These are phyloP conservation scores for Cornus kousa DNA, from an alignment of 148 eudicot genomes.

Conservation along the genomic window DNA sequence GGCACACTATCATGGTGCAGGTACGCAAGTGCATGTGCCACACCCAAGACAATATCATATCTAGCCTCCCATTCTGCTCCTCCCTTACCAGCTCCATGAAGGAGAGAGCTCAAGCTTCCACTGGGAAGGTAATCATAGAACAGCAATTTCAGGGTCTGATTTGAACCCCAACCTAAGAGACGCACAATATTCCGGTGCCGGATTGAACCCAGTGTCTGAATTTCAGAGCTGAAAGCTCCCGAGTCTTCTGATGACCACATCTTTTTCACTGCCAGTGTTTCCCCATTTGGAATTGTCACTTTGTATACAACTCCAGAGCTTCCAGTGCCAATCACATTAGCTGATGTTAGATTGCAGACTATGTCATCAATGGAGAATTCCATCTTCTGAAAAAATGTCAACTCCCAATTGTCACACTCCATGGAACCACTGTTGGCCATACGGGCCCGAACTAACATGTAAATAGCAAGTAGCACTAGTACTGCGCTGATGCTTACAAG, in stretches of 20 bases:
- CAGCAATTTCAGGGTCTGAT: constrained; percentile 58
- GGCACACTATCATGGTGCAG: constrained; percentile 95
- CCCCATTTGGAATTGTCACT: constrained; percentile 70
- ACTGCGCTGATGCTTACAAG: constrained; percentile 67
- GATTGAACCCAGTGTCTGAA: constrained; percentile 79
- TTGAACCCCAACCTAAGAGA: constrained; percentile 89
- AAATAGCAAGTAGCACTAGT: constrained; percentile 60
- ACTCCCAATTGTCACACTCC: constrained; percentile 67
- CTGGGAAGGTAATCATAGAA: constrained; percentile 89
- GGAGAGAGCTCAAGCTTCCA: constrained; percentile 91
- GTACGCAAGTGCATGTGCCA: constrained; percentile 92
- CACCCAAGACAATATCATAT: constrained; percentile 70
- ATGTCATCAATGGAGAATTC: constrained; percentile 80
- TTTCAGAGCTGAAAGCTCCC: constrained; percentile 84
- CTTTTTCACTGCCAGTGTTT: constrained; percentile 85
- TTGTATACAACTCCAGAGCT: constrained; percentile 97
- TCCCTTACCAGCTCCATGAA: constrained; percentile 78
- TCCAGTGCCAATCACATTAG: constrained; percentile 90
- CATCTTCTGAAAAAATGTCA: constrained; percentile 90
- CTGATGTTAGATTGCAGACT: constrained; percentile 57
- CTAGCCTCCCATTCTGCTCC: constrained; percentile 90
- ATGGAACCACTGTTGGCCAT: constrained; percentile 21
- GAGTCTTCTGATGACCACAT: constrained; percentile 90
- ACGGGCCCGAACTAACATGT: constrained; percentile 48
- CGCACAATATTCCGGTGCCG: constrained; percentile 89